Evolutionary conservation across 164 flowering plant species (phyloP).

Genomic region (Chimonanthus salicifolius): DNA sequence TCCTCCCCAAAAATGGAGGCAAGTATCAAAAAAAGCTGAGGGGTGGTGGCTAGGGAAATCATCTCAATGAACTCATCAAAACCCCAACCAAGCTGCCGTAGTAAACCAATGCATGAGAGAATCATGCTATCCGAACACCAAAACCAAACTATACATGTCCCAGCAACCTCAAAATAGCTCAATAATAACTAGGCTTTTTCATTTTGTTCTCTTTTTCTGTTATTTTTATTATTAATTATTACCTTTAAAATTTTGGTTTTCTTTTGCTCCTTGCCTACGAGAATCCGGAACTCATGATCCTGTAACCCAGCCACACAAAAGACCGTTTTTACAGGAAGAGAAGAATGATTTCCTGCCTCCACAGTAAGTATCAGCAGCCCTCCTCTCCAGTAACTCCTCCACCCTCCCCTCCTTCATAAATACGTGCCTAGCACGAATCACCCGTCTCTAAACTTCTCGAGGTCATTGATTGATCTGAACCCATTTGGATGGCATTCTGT

Average conservation of each 20-base stretch:
- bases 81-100: conserved; percentile 15
- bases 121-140: conserved; percentile 17
- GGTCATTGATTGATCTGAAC: conserved; percentile 14
- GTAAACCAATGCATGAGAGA: conserved; percentile 3
- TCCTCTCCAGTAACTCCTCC: not conserved
- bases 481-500: conserved; percentile 4
- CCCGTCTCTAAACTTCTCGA: conserved; percentile 6
- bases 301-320: not conserved
- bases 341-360: not conserved
- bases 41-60: conserved; percentile 10
- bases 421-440: not conserved
- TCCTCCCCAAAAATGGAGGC: not conserved
- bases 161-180: conserved; percentile 18
- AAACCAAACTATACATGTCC: conserved; percentile 28
- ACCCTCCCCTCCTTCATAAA: not conserved
- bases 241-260: not conserved
- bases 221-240: not conserved
- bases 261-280: not conserved
- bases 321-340: not conserved
- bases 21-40: not conserved
- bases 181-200: conserved; percentile 10
- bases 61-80: conserved; percentile 21
- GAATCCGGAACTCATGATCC: not conserved
- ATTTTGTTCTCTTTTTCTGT: not conserved
- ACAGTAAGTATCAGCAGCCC: not conserved